These are phyloP conservation scores for Spathaspora passalidarum DNA, from an alignment of 805 yeast species.

Conservation along the genomic window DNA sequence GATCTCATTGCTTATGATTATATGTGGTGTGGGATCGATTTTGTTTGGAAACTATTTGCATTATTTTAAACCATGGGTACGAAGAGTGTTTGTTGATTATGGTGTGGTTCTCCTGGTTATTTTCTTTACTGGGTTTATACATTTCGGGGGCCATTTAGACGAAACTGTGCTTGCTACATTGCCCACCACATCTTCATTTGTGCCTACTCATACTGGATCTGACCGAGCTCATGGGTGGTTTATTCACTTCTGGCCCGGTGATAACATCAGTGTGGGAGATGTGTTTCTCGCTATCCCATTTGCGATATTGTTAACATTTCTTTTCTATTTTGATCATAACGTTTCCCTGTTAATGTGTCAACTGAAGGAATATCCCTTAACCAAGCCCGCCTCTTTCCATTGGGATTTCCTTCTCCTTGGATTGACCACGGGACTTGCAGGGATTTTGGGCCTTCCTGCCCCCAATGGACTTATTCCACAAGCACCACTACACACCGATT, in stretches of 20 bases:
- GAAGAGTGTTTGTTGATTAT: slow-evolving; percentile 81
- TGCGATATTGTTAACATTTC: slow-evolving; percentile 76
- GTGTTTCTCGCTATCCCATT: slow-evolving; percentile 91
- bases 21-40: slow-evolving; percentile 65
- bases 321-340: slow-evolving; percentile 94
- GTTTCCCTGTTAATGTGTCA: slow-evolving; percentile 94
- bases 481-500: slow-evolving; percentile 88
- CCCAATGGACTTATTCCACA: slow-evolving; percentile 97
- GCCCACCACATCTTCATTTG: slow-evolving; percentile 69
- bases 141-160: slow-evolving; percentile 78
- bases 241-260: slow-evolving; percentile 64
- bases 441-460: slow-evolving; percentile 87
- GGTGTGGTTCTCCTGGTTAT: slow-evolving; percentile 80
- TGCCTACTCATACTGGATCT: slow-evolving; percentile 54
- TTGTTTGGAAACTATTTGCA: slow-evolving; percentile 60
- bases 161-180: slow-evolving; percentile 55
- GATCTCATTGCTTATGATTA: slow-evolving; percentile 69
- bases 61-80: slow-evolving; percentile 53
- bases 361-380: slow-evolving; percentile 72
- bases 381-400: slow-evolving; percentile 87
- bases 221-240: slow-evolving; percentile 66
- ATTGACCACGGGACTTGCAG: slow-evolving; percentile 80
- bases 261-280: slow-evolving; percentile 60
- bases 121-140: slow-evolving; percentile 90
- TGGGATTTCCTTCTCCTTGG: slow-evolving; percentile 89